Percentiles rank a stretch among this genome's conserved stretches.
phyloP scores from a whole-genome alignment of 352 stramenopile species.

The Peronosclerospora sorghi region DNA sequence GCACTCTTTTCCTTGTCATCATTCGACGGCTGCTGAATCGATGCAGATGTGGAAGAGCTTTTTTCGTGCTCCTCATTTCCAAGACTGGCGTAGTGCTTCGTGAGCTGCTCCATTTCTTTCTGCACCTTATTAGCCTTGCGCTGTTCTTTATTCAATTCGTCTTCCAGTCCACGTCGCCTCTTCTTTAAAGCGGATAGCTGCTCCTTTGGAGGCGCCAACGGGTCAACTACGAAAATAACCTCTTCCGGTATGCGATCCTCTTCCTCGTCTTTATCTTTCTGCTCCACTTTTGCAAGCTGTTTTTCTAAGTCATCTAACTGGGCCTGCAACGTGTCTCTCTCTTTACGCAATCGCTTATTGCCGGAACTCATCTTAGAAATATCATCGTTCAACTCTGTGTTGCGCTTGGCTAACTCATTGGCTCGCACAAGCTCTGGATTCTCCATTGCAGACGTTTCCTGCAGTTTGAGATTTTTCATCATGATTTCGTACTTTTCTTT shows the following conservation, averaged over 20 bases:
- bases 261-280: constrained; percentile 29
- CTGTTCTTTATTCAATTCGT: constrained; percentile 74
- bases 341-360: constrained; percentile 78
- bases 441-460: constrained; percentile 56
- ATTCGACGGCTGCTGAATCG: constrained; percentile 23
- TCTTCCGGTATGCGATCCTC: constrained; percentile 59
- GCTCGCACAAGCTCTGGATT: constrained; percentile 71
- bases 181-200: constrained; percentile 53
- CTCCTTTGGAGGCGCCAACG: constrained; percentile 36
- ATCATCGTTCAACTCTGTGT: constrained; percentile 71
- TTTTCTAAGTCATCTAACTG: constrained; percentile 64
- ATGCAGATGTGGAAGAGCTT: constrained; percentile 25
- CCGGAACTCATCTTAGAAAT: constrained; percentile 75
- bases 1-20: constrained; percentile 23
- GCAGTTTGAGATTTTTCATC: constrained; percentile 76
- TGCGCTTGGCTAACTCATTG: constrained; percentile 62
- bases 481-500: constrained; percentile 65
- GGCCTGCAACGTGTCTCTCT: constrained; percentile 54
- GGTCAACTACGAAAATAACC: constrained; percentile 72
- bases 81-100: constrained; percentile 48
- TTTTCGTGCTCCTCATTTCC: constrained; percentile 26
- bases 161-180: constrained; percentile 60
- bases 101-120: constrained; percentile 80
- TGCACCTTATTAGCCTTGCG: constrained; percentile 60
- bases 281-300: constrained; percentile 46